Conservation (phyloP, 2,329 filamentous ascomycete genomes). For the Xylariaceae sp. region DNA sequence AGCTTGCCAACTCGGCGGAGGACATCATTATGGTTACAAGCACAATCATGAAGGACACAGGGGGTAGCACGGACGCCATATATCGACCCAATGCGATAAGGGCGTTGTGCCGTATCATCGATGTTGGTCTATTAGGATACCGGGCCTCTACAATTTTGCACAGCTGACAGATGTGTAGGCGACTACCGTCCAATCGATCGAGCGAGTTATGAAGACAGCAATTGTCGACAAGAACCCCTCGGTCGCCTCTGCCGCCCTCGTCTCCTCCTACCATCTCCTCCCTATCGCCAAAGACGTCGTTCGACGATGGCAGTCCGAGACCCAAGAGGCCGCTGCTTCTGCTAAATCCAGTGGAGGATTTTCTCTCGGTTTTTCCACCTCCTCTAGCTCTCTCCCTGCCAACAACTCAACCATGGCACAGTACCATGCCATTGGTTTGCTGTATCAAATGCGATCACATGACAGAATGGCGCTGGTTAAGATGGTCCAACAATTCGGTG, state of each 20-base stretch:
- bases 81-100: conserved; percentile 95
- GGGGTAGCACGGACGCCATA: conserved; percentile 86
- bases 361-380: conserved; percentile 82
- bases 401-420: conserved; percentile 97
- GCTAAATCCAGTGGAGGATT: conserved; percentile 86
- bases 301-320: conserved; percentile 96
- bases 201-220: conserved; percentile 96
- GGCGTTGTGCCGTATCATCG: conserved; percentile 92
- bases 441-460: conserved; percentile 97
- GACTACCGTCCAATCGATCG: conserved; percentile 93
- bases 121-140: conserved; percentile 52
- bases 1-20: conserved; percentile 89
- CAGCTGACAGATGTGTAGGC: conserved; percentile 49
- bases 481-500: conserved; percentile 99
- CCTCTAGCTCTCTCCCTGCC: conserved; percentile 66
- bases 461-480: conserved; percentile 98
- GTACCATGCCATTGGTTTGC: conserved; percentile 93
- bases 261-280: conserved; percentile 96
- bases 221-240: conserved; percentile 99
- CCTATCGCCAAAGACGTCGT: conserved; percentile 95
- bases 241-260: conserved; percentile 89
- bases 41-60: conserved; percentile 99
- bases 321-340: conserved; percentile 89
- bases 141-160: not conserved
- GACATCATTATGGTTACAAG: conserved; percentile 99